These are phyloP conservation scores for Gossypium turneri DNA, from an alignment of 345 rosid species.

Conservation along the genomic window DNA sequence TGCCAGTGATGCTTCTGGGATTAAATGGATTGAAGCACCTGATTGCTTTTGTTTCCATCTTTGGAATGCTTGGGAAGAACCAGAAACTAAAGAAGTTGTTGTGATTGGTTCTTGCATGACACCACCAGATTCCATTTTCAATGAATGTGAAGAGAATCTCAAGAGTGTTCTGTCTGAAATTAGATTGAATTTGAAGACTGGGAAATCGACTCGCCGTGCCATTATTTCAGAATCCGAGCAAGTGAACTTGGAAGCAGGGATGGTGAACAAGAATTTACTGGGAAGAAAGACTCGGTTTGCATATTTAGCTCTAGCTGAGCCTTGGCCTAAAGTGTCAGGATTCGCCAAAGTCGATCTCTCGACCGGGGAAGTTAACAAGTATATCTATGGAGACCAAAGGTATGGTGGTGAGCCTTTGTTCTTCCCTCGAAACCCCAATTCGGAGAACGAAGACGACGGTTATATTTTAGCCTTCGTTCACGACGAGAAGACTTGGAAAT, in stretches of 20 bases:
- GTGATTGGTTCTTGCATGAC: slow-evolving; percentile 91
- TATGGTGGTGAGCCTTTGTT: slow-evolving; percentile 83
- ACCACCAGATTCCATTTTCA: slow-evolving; percentile 86
- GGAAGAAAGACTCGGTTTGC: slow-evolving; percentile 72
- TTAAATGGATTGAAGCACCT: slow-evolving; percentile 65
- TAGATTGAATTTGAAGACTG: slow-evolving; percentile 58
- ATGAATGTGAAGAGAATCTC: slow-evolving; percentile 69
- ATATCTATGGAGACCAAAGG: slow-evolving; percentile 53
- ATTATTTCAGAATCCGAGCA: slow-evolving; percentile 45
- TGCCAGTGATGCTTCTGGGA: slow-evolving; percentile 37
- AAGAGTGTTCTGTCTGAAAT: slow-evolving; percentile 73
- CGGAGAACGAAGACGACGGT: slow-evolving; percentile 55
- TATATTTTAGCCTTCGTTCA: slow-evolving; percentile 66
- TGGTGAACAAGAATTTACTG: slow-evolving; percentile 71
- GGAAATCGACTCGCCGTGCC: slow-evolving; percentile 60
- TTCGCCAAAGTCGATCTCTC: slow-evolving; percentile 69
- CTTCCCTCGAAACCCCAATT: slow-evolving; percentile 35
- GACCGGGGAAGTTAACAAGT: slow-evolving; percentile 53
- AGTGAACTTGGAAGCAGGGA: slow-evolving; percentile 82
- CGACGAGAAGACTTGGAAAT: slow-evolving; percentile 69
- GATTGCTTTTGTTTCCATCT: slow-evolving; percentile 93
- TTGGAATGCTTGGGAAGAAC: slow-evolving; percentile 97
- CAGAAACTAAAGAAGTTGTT: slow-evolving; percentile 68
- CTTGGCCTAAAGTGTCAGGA: slow-evolving; percentile 90
- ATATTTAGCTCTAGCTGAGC: slow-evolving; percentile 75